Evolutionary conservation across 2,329 filamentous ascomycete genomes (phyloP), one percentile per base, ranked within the genome.

Genomic region (Cladosporium sp.): DNA sequence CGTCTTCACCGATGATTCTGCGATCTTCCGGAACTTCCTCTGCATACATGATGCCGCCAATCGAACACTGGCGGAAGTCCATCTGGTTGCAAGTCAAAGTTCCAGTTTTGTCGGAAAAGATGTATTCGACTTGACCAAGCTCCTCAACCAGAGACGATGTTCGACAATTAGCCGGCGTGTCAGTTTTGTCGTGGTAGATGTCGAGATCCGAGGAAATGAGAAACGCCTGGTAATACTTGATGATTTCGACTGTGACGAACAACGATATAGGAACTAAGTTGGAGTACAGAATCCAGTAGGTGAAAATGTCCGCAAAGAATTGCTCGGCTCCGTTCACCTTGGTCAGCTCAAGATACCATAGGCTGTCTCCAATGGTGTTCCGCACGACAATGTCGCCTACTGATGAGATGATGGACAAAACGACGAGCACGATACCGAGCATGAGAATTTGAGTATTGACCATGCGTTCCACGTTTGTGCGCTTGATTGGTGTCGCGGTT

Each of bases 1-100:
- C 91, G 73, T 96, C 92, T 70, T 91, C 86, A 16, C 70, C 74
- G 1, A 89, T 90, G 0, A 92, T 90, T 72, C 91, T 87, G 65
- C 92, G 88, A 76, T 99, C 95, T 78, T 99, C 95, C 0, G 95
- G 90, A 1, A 98, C 88, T 51, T 94, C 92, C 63, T 95, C 93
- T 14, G 92, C 91, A 75, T 99, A 99, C 79, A 97, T 94, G 62
- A 98, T 89, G 28, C 95, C 95, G 28, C 88, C 92, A 74, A 99
- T 98, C 0, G 91, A 91, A 74, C 91, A 96, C 78, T 98, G 93
- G 76, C 93, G 93, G 78, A 98, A 99, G 78, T 98, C 94, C 95
- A 99, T 98, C 85, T 92, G 89, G 76, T 98, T 98, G 80, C 93
- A 96, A n/a, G 94, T 98, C 73, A 98, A 82, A 4, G 94, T 98